Evolutionary conservation across 1,139 yeast genomes (phyloP).

Genomic region (Diutina mesorugosa): DNA sequence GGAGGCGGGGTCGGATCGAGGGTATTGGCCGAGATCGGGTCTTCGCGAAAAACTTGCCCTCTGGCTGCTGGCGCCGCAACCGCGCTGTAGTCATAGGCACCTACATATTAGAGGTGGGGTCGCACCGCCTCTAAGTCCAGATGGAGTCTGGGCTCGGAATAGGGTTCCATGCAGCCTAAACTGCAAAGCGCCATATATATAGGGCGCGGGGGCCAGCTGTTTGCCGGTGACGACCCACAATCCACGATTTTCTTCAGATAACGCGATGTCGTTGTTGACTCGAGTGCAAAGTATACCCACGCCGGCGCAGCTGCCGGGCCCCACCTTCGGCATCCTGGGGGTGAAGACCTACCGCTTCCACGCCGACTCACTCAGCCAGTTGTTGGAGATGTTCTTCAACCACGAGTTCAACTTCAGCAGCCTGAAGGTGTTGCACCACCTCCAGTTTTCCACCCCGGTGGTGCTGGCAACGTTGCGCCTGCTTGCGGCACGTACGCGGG

Average conservation of each 20-base stretch:
- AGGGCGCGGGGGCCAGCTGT: background rate
- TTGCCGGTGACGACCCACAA: background rate
- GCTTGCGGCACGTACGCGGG: background rate
- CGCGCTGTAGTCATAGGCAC: background rate
- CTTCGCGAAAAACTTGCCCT: no score
- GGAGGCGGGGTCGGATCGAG: no score
- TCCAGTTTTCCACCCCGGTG: background rate
- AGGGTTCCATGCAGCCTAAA: background rate
- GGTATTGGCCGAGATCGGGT: no score
- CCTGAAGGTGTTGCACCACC: background rate
- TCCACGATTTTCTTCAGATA: background rate
- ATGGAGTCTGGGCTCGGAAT: background rate
- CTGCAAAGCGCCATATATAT: background rate
- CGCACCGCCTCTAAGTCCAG: background rate
- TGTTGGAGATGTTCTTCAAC: background rate
- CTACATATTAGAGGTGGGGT: background rate
- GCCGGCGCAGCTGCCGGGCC: background rate
- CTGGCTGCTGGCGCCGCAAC: background rate
- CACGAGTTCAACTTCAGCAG: background rate
- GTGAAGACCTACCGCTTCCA: background rate
- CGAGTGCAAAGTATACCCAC: background rate
- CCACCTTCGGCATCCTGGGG: background rate
- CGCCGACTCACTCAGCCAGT: background rate
- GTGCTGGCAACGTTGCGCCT: background rate
- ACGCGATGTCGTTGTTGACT: background rate